Conservation (phyloP, 768 basidiomycete genomes). For the Pleurotus ostreatus region DNA sequence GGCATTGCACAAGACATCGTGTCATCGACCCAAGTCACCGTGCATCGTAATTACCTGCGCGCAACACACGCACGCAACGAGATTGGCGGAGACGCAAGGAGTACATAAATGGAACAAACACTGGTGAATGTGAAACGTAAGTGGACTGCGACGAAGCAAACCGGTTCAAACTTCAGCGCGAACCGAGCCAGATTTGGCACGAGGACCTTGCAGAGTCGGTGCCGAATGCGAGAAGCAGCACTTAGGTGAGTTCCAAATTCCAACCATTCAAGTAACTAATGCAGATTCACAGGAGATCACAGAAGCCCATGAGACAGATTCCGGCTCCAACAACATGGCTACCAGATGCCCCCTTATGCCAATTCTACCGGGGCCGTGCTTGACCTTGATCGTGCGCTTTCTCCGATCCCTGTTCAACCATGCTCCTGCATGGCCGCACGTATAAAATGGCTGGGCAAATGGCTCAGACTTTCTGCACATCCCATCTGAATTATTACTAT, state of each 20-base stretch:
- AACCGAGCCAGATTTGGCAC: background rate
- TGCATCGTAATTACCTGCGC: background rate
- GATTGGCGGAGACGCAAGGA: background rate
- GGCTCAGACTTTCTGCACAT: conserved; percentile 1
- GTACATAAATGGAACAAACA: background rate
- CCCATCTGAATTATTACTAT: conserved; percentile 18
- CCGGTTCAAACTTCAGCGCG: background rate
- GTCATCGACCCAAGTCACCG: background rate
- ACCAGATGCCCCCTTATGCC: background rate
- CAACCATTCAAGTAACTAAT: background rate
- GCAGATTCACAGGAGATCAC: conserved; percentile 5
- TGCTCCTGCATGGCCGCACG: conserved; percentile 4
- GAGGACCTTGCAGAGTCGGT: background rate
- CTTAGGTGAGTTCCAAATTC: conserved; percentile 3
- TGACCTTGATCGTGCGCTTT: conserved; percentile 5
- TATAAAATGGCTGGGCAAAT: conserved; percentile 9
- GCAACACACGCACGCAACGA: background rate
- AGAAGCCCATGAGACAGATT: conserved; percentile 4
- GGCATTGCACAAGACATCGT: background rate
- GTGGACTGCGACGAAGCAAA: too few species aligned
- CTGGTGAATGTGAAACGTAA: background rate
- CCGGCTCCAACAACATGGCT: conserved; percentile 6
- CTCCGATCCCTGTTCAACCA: conserved; percentile 3
- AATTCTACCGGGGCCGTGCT: conserved; percentile 6
- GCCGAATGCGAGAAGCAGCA: background rate